Base-by-base conservation (phyloP, 495 filamentous ascomycete species). In the Tuber indicum region DNA sequence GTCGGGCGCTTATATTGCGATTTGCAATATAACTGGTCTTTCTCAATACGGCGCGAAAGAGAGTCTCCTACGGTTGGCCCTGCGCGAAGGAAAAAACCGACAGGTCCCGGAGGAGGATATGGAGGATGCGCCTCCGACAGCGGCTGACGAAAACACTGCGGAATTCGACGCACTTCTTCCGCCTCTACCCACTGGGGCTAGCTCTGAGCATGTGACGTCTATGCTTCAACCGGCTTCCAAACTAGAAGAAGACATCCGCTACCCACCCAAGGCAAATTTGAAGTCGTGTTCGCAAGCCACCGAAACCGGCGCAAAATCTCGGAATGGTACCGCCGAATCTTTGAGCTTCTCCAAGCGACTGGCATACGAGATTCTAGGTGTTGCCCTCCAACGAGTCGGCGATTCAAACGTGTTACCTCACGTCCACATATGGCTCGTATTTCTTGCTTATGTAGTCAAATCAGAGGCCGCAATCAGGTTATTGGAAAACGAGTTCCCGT, bases 341-440 rank as follows among this genome's bases (percentile, higher is more conserved):
- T 39, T 82, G 4, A 74, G 73, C 10, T 82, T 75, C 36, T 82
- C 81, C 0, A 82, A 82, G 77, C 66, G 81, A 16, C 71, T 83
- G n/a, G 82, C 76, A 16, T 83, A 82, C 62, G 52, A 76, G 43
- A 78, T 81, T 14, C 72, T 83, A 32, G 72, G 49, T 26, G 73
- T 93, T 17, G 86, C 90, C 42, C 86, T 94, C 23, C 86, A 87
- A 52, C 87, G 92, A 26, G 78, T 86, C 1, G 87, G 88, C 1
- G 91, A 94, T 75, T 84, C 85, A 0, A 91, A 92, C 75, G 85
- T 91, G 21, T 86, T 93, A 26, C 89, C 92, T 2, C 89, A 90
- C 76, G 79, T 91, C 1, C 92, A 96, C 76, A 86, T 91, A 8
- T 88, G 89, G 43, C 85, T 97, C 26, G 89, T 89, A 4, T 95